A percentile compares a stretch with the other conserved stretches of the same genome.
Conservation (phyloP, 2,329 filamentous ascomycete genomes). For the Aspergillus transmontanensis region DNA sequence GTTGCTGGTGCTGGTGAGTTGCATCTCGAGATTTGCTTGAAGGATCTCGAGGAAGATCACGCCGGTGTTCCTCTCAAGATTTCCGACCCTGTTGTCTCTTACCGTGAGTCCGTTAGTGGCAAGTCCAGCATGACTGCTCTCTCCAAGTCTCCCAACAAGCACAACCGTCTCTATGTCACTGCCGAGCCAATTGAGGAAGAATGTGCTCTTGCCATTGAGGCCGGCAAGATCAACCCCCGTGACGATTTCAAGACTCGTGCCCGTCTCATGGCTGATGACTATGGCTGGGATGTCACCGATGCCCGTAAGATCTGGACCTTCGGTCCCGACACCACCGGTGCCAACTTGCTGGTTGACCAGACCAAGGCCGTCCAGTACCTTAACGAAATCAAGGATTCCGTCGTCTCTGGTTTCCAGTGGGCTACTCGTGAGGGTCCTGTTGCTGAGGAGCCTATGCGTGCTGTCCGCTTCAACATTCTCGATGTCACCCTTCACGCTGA, state of each 20-base stretch:
- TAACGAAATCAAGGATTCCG: constrained; percentile 99
- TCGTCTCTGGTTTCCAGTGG: constrained; percentile 99
- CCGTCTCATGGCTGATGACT: constrained; percentile 92
- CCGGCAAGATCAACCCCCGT: constrained; percentile 87
- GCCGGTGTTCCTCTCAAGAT: constrained; percentile 96
- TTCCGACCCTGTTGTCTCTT: constrained; percentile 97
- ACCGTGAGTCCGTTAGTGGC: constrained; percentile 89
- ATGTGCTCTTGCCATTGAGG: constrained; percentile 84
- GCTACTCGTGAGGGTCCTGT: constrained; percentile 96
- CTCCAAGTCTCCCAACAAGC: constrained; percentile 99
- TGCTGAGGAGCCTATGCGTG: constrained; percentile 97
- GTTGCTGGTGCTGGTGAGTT: constrained; percentile 99
- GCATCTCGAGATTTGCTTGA: constrained; percentile 99
- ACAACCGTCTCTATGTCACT: constrained; percentile 99
- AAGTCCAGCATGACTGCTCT: constrained; percentile 93
- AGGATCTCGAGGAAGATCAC: constrained; percentile 99
- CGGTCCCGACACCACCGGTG: constrained; percentile 94
- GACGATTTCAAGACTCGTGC: constrained; percentile 99
- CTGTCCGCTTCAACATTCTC: constrained; percentile 96
- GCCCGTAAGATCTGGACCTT: constrained; percentile 99
- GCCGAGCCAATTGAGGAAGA: constrained; percentile 92
- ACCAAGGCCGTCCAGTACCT: constrained; percentile 99
- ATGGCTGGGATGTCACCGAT: constrained; percentile 99
- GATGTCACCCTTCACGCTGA: constrained; percentile 99
- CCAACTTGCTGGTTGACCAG: constrained; percentile 99